Conservation (phyloP, 208 protist genomes). For the Tritrichomonas musculus region DNA sequence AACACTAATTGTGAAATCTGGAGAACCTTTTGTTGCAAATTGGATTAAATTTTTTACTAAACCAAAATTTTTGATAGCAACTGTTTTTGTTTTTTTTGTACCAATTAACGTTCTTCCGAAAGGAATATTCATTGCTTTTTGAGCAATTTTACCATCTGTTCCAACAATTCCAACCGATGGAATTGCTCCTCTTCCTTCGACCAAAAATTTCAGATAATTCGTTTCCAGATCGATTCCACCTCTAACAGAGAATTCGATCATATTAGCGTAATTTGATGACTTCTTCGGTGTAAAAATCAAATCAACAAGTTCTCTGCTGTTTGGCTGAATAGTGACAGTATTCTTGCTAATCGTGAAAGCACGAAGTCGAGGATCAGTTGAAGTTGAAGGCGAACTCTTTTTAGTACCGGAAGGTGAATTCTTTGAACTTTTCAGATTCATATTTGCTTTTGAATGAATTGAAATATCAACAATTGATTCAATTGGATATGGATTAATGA, state of each 20-base stretch:
- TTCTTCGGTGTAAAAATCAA: neutral
- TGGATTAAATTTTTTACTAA: no score
- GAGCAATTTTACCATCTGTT: neutral
- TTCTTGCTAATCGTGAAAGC: neutral
- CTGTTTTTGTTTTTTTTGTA: neutral
- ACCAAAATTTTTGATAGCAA: neutral
- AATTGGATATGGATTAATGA: neutral
- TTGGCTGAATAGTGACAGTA: neutral
- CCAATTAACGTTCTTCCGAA: slow-evolving; percentile 7
- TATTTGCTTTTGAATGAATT: neutral
- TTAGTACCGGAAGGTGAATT: no score
- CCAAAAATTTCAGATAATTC: neutral
- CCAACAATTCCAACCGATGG: neutral
- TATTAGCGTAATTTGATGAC: neutral
- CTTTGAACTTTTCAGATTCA: no score
- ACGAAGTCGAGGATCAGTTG: neutral
- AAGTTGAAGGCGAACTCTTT: neutral
- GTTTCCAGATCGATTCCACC: neutral
- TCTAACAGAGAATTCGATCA: neutral
- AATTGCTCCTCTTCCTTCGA: neutral
- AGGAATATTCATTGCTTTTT: neutral
- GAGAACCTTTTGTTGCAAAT: no score
- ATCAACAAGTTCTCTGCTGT: neutral
- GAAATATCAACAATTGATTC: neutral
- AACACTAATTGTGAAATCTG: neutral